phyloP scores from a whole-genome alignment of 805 yeast genomes.

The Candida maesae region DNA sequence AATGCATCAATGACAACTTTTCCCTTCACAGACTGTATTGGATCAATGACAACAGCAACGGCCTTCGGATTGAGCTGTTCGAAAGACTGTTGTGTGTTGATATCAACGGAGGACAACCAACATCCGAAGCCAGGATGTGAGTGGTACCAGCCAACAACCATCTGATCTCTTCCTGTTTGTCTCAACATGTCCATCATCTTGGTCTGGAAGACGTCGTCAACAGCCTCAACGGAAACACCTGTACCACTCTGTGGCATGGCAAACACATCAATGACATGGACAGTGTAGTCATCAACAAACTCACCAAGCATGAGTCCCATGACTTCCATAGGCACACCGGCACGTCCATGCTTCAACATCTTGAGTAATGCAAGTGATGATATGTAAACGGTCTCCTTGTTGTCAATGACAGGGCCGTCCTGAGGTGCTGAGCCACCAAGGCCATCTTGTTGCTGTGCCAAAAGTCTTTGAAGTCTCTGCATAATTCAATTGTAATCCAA shows the following conservation, averaged over 20 bases:
- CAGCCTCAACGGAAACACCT: constrained; percentile 98
- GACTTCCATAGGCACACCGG: constrained; percentile 82
- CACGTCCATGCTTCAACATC: constrained; percentile 97
- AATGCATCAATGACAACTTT: constrained; percentile 99
- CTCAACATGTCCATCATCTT: constrained; percentile 99
- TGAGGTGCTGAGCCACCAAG: constrained; percentile 45
- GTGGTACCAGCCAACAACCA: constrained; percentile 99
- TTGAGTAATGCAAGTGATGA: constrained; percentile 92
- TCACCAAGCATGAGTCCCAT: constrained; percentile 99
- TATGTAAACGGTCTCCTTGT: constrained; percentile 93
- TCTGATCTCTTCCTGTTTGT: constrained; percentile 98
- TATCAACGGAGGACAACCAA: constrained; percentile 97
- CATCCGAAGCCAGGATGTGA: constrained; percentile 99
- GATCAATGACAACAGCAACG: constrained; percentile 97
- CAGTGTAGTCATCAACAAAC: constrained; percentile 94
- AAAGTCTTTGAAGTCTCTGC: constrained; percentile 41
- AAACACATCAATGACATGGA: constrained; percentile 95
- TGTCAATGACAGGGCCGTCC: constrained; percentile 86
- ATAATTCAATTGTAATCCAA: too few species aligned
- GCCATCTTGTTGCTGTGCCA: constrained; percentile 34
- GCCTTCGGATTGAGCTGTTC: constrained; percentile 95
- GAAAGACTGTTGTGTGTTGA: constrained; percentile 95
- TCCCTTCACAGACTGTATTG: constrained; percentile 97
- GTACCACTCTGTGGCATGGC: constrained; percentile 99
- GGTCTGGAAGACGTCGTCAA: constrained; percentile 97